These are phyloP conservation scores for Yamadazyma atlantica DNA, from an alignment of 1,139 yeast genomes.

Conservation along the genomic window DNA sequence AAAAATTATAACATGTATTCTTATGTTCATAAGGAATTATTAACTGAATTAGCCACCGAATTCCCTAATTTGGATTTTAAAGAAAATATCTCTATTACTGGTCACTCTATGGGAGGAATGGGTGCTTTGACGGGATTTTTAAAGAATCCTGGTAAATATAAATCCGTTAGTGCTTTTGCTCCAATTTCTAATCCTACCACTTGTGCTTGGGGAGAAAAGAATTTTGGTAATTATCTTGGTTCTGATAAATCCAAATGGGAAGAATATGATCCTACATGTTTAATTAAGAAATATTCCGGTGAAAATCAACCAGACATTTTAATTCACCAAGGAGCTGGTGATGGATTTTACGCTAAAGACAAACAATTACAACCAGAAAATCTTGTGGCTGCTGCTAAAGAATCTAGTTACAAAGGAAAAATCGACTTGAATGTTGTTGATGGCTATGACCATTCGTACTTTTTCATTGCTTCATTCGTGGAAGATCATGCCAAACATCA, in stretches of 20 bases:
- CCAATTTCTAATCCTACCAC: slow-evolving; percentile 81
- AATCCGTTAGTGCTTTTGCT: slow-evolving; percentile 86
- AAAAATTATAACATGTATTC: slow-evolving; percentile 82
- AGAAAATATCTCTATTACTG: slow-evolving; percentile 68
- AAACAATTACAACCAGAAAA: slow-evolving; percentile 76
- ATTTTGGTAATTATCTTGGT: slow-evolving; percentile 78
- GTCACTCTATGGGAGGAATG: slow-evolving; percentile 98
- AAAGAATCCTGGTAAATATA: slow-evolving; percentile 70
- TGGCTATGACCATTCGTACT: slow-evolving; percentile 91
- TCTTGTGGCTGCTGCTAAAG: slow-evolving; percentile 62
- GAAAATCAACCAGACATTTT: slow-evolving; percentile 58
- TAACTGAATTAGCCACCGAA: slow-evolving; percentile 42
- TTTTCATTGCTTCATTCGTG: slow-evolving; percentile 77
- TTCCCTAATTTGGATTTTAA: slow-evolving; percentile 53
- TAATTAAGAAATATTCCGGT: slow-evolving; percentile 57
- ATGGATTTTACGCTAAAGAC: slow-evolving; percentile 63
- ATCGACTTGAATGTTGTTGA: slow-evolving; percentile 66
- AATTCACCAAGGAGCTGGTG: slow-evolving; percentile 81
- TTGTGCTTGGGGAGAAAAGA: slow-evolving; percentile 83
- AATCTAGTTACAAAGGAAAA: slow-evolving; percentile 58
- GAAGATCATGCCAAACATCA: slow-evolving; percentile 86
- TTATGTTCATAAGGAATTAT: slow-evolving; percentile 77
- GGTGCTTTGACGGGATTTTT: slow-evolving; percentile 85
- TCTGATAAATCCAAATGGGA: slow-evolving; percentile 58
- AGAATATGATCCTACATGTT: slow-evolving; percentile 76